Conservation (phyloP, 2,329 filamentous ascomycete genomes). For the Elsinoe ampelina region DNA sequence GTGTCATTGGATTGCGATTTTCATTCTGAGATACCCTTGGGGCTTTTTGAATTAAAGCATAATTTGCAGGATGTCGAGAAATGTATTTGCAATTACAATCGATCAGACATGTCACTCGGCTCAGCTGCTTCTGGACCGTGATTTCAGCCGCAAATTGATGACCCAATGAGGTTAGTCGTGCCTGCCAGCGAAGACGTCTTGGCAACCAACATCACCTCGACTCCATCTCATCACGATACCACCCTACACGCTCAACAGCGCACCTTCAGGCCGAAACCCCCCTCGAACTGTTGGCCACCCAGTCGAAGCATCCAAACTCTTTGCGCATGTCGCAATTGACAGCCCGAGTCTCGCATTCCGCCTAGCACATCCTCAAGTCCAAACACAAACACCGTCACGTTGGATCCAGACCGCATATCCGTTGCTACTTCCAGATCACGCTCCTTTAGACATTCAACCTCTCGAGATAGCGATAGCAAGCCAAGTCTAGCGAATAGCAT, state of each 20-base stretch:
- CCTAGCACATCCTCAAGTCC: background rate
- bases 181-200: background rate
- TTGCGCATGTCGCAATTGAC: background rate
- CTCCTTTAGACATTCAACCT: constrained; percentile 16
- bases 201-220: background rate
- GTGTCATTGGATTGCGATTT: background rate
- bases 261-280: no score
- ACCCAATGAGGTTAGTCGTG: background rate
- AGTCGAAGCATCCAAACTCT: no score
- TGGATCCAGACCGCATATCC: constrained; percentile 17
- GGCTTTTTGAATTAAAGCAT: background rate
- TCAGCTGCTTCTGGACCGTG: background rate
- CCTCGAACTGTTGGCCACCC: no score
- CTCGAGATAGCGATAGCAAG: constrained; percentile 14
- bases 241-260: no score
- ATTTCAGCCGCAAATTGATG: background rate
- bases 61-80: background rate
- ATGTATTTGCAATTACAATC: no score
- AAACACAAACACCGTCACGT: constrained; percentile 13
- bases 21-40: constrained; percentile 8
- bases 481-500: background rate
- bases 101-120: no score
- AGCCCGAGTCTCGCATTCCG: background rate
- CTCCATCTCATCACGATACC: background rate
- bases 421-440: constrained; percentile 16